Percentiles rank a stretch among this genome's conserved stretches.
Evolutionary conservation across 163 green algal species (phyloP).

Genomic region (Coccomyxa subellipsoidea): DNA sequence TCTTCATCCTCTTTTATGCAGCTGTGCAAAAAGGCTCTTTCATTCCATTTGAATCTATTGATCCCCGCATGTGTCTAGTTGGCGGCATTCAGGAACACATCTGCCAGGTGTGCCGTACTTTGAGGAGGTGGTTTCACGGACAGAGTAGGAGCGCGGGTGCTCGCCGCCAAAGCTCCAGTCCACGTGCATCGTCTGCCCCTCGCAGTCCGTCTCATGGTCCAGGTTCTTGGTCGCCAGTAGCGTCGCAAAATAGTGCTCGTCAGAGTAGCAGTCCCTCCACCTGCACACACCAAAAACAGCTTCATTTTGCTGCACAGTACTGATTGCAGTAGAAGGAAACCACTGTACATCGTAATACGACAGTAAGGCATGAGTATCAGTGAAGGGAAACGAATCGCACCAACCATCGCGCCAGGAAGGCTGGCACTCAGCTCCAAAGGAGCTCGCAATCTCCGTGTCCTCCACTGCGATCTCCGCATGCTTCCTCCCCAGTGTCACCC

Average conservation of each 20-base stretch:
- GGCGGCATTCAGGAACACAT: not conserved
- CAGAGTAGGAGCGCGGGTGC: conserved; percentile 16
- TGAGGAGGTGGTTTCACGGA: not conserved
- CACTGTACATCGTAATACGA: too few relatives aligned
- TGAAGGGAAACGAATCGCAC: not conserved
- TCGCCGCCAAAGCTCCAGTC: conserved; percentile 17
- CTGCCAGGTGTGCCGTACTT: not conserved
- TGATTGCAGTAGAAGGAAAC: too few relatives aligned
- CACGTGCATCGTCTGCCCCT: conserved; percentile 18
- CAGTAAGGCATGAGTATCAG: too few relatives aligned
- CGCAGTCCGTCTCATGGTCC: conserved; percentile 22
- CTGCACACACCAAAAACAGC: conserved; percentile 6
- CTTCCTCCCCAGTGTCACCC: conserved; percentile 24
- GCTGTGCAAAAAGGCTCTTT: too few relatives aligned
- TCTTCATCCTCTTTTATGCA: too few relatives aligned
- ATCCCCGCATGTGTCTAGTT: too few relatives aligned
- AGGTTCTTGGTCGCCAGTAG: conserved; percentile 24
- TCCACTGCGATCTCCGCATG: conserved; percentile 26
- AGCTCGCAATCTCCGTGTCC: conserved; percentile 17
- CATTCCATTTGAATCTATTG: too few relatives aligned
- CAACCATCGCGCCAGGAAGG: conserved; percentile 10
- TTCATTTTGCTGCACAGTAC: not conserved
- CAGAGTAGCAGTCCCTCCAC: conserved; percentile 36
- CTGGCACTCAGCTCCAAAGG: conserved; percentile 31
- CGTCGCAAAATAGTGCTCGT: conserved; percentile 45